Evolutionary conservation across 164 flowering plant species (phyloP), one percentile per base, ranked within the genome.

Genomic region (Tetracentron sinense): DNA sequence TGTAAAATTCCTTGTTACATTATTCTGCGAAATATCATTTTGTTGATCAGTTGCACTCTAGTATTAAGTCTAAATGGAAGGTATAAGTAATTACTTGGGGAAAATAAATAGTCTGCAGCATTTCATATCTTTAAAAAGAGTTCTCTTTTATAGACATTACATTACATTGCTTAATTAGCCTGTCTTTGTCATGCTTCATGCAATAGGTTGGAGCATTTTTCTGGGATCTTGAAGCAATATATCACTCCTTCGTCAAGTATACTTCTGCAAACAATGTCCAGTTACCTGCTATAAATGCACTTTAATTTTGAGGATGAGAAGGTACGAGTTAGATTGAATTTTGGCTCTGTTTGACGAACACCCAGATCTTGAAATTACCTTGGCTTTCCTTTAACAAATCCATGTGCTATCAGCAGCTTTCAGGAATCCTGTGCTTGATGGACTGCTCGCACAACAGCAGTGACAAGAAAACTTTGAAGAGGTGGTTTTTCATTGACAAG

Each of bases 401-500:
- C 26, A n/a, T 21, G 15, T 22, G 27, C 19, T 44, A 7, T 21
- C 27, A 25, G 10, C 75, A 81, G 87, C 51, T 69, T 70, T 53
- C 78, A 73, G 83, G 78, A 63, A 73, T 29, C 42, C 57, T 61
- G 22, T 65, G 56, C 76, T 83, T 82, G 83, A 84, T 82, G 88
- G 86, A 84, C 81, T 70, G 69, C 73, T 69, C 70, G 12, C 83
- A 78, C 21, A 66, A 50, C 54, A 79, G 78, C 68, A 75, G 81
- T 68, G 87, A 82, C 71, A 78, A 81, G 75, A 78, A 78, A 68
- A 82, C 86, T 16, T 63, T 84, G 72, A 82, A 84, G 76, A 73
- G 79, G 83, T 86, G 87, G 85, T 86, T 84, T 75, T 83, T 82
- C 79, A 84, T 82, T 47, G 88, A 82, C 70, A 84, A 86, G 64